phyloP scores from a whole-genome alignment of 495 filamentous ascomycete species.

The Aspergillus cavernicola region DNA sequence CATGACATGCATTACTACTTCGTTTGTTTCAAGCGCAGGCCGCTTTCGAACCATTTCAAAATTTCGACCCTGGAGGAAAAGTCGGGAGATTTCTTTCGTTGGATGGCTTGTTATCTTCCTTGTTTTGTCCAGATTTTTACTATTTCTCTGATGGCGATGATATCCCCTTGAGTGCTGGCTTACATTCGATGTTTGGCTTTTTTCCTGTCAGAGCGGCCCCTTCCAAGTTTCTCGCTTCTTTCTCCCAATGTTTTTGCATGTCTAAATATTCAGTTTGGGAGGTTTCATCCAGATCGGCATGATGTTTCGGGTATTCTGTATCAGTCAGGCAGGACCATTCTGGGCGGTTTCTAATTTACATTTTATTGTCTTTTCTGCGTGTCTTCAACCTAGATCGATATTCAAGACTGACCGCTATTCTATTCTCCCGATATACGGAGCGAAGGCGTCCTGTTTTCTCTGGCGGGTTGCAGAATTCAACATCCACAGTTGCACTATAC shows the following conservation, averaged over 20 bases:
- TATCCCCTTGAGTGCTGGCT: slow-evolving; percentile 20
- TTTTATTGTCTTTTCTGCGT: not conserved
- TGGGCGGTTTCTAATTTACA: not conserved
- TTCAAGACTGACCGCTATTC: no score
- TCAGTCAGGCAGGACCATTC: slow-evolving; percentile 6
- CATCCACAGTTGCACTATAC: not conserved
- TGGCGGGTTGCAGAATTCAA: not conserved
- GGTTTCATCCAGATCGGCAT: not conserved
- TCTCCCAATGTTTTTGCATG: slow-evolving; percentile 1
- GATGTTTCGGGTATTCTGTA: slow-evolving; percentile 11
- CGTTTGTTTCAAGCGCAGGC: slow-evolving; percentile 15
- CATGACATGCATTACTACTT: slow-evolving; percentile 7
- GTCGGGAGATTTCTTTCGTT: not conserved
- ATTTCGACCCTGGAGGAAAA: slow-evolving; percentile 3
- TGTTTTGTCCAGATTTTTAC: not conserved
- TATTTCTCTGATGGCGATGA: slow-evolving; percentile 21
- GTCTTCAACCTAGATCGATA: not conserved
- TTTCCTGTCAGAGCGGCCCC: slow-evolving; percentile 16
- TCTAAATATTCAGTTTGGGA: not conserved
- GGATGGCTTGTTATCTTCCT: not conserved
- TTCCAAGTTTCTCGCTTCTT: slow-evolving; percentile 5
- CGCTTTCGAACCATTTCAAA: slow-evolving; percentile 12
- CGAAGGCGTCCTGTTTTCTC: no score
- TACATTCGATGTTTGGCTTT: slow-evolving; percentile 25
- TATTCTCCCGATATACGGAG: no score